Evolutionary conservation across 805 yeast genomes (phyloP).

Genomic region (Pichia thaimueangensis): DNA sequence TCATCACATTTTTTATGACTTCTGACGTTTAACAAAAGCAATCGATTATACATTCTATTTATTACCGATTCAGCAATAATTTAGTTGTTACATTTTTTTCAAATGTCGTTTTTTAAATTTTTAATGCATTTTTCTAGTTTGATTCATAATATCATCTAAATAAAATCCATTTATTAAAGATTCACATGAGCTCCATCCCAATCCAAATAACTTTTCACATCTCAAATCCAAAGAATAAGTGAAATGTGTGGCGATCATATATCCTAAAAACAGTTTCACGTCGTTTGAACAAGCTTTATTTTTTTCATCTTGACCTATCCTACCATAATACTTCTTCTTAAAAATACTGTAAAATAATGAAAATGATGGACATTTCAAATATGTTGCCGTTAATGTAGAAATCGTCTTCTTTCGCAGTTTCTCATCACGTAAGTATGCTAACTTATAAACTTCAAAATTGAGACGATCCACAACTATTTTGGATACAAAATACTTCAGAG

Average conservation of each 20-base stretch:
- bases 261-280: neutral
- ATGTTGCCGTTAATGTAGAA: neutral
- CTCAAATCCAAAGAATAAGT: neutral
- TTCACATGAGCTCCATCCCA: constrained; percentile 3
- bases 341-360: neutral
- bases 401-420: neutral
- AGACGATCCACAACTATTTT: constrained; percentile 1
- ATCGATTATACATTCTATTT: no score
- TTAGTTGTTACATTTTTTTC: no score
- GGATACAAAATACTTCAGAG: constrained; percentile 1
- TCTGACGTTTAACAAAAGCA: no score
- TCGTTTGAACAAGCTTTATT: neutral
- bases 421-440: neutral
- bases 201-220: neutral
- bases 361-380: neutral
- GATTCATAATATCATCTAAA: neutral
- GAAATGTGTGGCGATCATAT: constrained; percentile 1
- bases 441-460: neutral
- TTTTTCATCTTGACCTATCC: neutral
- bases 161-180: neutral
- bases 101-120: no score
- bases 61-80: no score
- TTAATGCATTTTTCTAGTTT: neutral
- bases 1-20: no score
- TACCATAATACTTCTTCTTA: constrained; percentile 1